A percentile compares a stretch with the other conserved stretches of the same genome.
phyloP scores from a whole-genome alignment of 352 stramenopile species.

The Globisporangium heterothallicum region DNA sequence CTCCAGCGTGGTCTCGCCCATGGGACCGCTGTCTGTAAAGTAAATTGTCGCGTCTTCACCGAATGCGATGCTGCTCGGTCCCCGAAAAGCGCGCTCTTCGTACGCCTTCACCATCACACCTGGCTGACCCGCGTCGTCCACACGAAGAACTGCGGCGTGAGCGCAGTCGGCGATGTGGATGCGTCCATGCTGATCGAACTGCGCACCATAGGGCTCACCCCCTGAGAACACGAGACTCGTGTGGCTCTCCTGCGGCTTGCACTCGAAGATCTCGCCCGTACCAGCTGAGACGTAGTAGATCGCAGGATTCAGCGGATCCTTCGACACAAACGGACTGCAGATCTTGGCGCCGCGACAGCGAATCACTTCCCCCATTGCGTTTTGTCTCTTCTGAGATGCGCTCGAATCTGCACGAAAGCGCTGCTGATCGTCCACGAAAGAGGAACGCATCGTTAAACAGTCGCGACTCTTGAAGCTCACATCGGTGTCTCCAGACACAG shows the following conservation, averaged over 20 bases:
- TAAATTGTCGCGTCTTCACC: constrained; percentile 52
- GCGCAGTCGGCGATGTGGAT: constrained; percentile 72
- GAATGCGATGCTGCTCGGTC: constrained; percentile 66
- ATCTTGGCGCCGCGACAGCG: constrained; percentile 63
- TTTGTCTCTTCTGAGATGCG: neutral
- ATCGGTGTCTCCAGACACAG: no score
- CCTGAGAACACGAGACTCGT: constrained; percentile 53
- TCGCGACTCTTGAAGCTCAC: neutral
- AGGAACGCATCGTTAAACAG: neutral
- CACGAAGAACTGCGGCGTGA: constrained; percentile 63
- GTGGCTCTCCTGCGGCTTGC: constrained; percentile 37
- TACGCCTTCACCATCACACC: constrained; percentile 80
- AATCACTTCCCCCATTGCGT: constrained; percentile 31
- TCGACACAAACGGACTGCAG: constrained; percentile 60
- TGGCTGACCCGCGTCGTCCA: constrained; percentile 52
- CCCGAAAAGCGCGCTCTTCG: constrained; percentile 71
- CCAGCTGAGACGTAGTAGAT: constrained; percentile 73
- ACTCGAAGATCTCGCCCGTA: constrained; percentile 65
- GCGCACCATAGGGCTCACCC: constrained; percentile 57
- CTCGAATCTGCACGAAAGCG: no score
- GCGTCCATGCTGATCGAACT: constrained; percentile 52
- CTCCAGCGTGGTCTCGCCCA: constrained; percentile 85
- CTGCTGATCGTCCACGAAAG: neutral
- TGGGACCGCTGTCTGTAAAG: constrained; percentile 81
- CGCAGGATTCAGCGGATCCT: constrained; percentile 14